Base-by-base conservation (phyloP, 2,329 filamentous ascomycete species). In the Aspergillus ibericus region DNA sequence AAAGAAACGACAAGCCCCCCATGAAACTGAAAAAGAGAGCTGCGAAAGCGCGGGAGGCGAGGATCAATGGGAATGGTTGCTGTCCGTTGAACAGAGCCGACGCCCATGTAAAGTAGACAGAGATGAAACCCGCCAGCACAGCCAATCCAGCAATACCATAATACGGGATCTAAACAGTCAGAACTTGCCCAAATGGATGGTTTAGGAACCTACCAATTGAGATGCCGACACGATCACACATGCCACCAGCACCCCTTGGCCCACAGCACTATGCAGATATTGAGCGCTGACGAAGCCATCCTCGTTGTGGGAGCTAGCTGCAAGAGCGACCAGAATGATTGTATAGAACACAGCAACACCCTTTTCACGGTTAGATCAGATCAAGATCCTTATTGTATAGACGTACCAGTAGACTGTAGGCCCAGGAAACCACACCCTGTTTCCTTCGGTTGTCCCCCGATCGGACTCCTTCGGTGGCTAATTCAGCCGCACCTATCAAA, bases 101-200 rank as follows among this genome's bases (percentile, higher is more conserved):
- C 55, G 72, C 55, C 62, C 70, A 53, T 55, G 71, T 63, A 65
- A 73, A 66, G 68, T 69, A 69, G 58, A 73, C 48, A 62, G 72
- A 64, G 66, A 79, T 47, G 68, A 74, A 69, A 29, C 72, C 68
- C 1, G 71, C 65, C 15, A 80, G 56, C 2, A 79, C 68, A 16
- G 72, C 70, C 13, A 80, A 68, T 3, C 74, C 75, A 25, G 77
- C 63, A 4, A 75, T 52, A 16, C 78, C 77, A 56, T 76, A 68
- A 49, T 76, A 72, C 13, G 71, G 66, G 16, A 79, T 67, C 80
- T 82, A 54, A 3, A n/a, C 40, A 51, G 29, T 69, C 58, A 68
- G 59, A 46, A 18, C 15, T 7, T 27, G 32, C 13, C 4, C 51
- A 12, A 2, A 22, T 22, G 15, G 6, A 9, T 40, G n/a, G 7